Conservation (phyloP, 1,284 basidiomycete species). For the Sanghuangporus weigelae region DNA sequence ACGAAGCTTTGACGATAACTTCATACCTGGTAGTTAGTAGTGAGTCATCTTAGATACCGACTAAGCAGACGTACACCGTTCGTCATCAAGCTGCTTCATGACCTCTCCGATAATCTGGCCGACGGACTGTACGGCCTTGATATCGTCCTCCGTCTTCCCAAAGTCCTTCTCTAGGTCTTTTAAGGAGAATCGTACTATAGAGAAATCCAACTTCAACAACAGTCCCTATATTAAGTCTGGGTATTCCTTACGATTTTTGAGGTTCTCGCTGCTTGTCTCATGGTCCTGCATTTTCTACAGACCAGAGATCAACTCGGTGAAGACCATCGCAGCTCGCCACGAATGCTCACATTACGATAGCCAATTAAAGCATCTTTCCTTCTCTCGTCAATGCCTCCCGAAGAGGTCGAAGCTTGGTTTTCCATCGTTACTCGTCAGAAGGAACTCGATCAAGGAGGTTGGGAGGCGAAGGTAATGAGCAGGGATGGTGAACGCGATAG, state of each 20-base stretch:
- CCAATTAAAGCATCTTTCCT: conserved; percentile 59
- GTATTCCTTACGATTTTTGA: conserved; percentile 76
- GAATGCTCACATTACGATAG: conserved; percentile 54
- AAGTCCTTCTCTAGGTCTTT: conserved; percentile 88
- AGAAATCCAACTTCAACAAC: neutral
- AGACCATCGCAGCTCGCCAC: neutral
- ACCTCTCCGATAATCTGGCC: conserved; percentile 99
- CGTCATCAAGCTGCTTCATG: conserved; percentile 97
- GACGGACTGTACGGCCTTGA: conserved; percentile 98
- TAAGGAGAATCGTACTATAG: conserved; percentile 72
- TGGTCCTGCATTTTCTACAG: conserved; percentile 87
- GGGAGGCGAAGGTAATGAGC: neutral
- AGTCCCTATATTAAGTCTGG: neutral
- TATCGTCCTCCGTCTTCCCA: conserved; percentile 97
- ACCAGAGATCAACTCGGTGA: conserved; percentile 14
- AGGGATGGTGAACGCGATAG: neutral
- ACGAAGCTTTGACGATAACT: conserved; percentile 99
- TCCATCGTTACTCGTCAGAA: conserved; percentile 2
- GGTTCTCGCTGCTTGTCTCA: conserved; percentile 72
- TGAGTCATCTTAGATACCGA: neutral
- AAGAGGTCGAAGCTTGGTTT: conserved; percentile 23
- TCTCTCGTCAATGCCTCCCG: conserved; percentile 43
- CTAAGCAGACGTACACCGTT: conserved; percentile 69
- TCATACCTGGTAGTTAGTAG: neutral
- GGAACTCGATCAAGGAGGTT: neutral